Base-by-base conservation (phyloP, 345 rosid species). In the Populus tremula region DNA sequence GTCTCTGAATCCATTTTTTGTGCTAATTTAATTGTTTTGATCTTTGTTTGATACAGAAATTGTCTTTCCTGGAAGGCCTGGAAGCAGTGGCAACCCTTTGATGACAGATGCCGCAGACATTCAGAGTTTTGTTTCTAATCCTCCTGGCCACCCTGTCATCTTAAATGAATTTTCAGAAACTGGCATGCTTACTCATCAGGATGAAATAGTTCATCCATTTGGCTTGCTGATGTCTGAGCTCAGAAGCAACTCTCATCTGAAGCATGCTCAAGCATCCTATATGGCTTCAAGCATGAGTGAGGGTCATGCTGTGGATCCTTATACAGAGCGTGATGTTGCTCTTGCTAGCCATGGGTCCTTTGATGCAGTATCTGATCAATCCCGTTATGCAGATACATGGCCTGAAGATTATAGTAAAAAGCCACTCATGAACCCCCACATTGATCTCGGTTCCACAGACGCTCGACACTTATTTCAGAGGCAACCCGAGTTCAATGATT, bases 141-240 rank as follows among this genome's bases (percentile, higher is more conserved):
- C 81, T 68, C 70, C 82, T 77, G 80, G 77, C 53, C 79, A 77
- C 63, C 80, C 85, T 78, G 76, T 79, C 35, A 65, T 79, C 69
- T 65, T 81, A 53, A 83, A 77, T 82, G 90, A 85, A 68, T 73
- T 76, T 50, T 72, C 86, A 31, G 78, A 78, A 65, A 70, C 73
- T 76, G 72, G 69, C 76, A 39, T 78, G 67, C 78, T 35, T 65
- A 66, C 76, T 82, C 89, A 85, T 83, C 79, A 61, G 72, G 88
- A 88, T 67, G 86, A 85, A 70, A 87, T 83, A 74, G 56, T 88
- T 82, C 92, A 88, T 78, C 93, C 89, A 11, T 90, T 90, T 84
- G 91, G 92, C 74, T 82, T 88, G 72, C 75, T 87, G 86, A 84
- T 86, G 92, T 90, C 96, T 43, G 89, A 91, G 81, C 86, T 88